Base-by-base conservation (phyloP, 2,329 filamentous ascomycete genomes). In the Colletotrichum sojae region DNA sequence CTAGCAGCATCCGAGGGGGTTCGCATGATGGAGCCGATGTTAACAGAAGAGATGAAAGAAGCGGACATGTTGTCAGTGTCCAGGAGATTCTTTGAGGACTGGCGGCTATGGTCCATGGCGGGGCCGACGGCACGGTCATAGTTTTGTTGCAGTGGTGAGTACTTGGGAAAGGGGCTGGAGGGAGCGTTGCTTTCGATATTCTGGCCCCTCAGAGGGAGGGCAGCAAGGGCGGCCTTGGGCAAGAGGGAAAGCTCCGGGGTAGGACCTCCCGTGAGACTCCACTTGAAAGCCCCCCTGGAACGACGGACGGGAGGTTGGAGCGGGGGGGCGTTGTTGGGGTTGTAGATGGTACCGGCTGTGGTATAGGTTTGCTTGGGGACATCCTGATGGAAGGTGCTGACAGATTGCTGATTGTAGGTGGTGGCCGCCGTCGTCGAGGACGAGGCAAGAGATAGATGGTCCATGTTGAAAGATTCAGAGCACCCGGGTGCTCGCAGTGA, bases 331-430 rank as follows among this genome's bases (percentile, higher is more conserved):
- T 80, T 77, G 67, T 80, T 80, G 3, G 86, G 85, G 40, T 86
- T 85, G 77, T 86, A 88, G 54, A 87, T 79, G 4, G 86, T 88
- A n/a, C 86, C 86, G 22, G 86, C 86, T 8, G 86, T 88, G 16
- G 86, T 88, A 73, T 88, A 89, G 52, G 82, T 84, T 27, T 82
- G 81, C 63, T 74, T 78, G 66, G 69, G 69, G 40, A 63, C 53
- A 53, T 69, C 67, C 54, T 60, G 67, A 13, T 56, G 67, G 63
- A 70, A 67, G 67, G 56, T 70, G 52, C 56, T 62, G 52, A 56
- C 57, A 70, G 57, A 66, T 58, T 48, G 58, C 43, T 51, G 58
- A 55, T 25, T 68, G 55, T 58, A 58, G 40, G 52, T 55, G 13
- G 60, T 63, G 13, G 58, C 31, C 61, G 45, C 53, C 40, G 39